A percentile compares a stretch with the other conserved stretches of the same genome.
phyloP scores from a whole-genome alignment of 2,329 filamentous ascomycete genomes.

The Penicillium sp. region DNA sequence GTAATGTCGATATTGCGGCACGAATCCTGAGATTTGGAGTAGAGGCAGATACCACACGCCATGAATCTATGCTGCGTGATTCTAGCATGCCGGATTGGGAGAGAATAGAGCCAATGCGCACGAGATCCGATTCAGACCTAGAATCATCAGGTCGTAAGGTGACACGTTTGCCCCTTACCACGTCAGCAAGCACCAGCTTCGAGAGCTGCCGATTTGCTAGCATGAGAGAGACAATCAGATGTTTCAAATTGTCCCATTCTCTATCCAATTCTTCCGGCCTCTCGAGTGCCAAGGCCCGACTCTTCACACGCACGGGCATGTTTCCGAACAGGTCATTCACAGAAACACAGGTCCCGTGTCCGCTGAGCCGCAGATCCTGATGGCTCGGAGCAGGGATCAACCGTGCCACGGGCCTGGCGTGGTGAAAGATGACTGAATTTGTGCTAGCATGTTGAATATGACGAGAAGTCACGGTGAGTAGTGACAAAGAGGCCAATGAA shows the following conservation, averaged over 20 bases:
- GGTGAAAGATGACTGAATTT: constrained; percentile 69
- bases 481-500: constrained; percentile 72
- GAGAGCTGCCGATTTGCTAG: constrained; percentile 66
- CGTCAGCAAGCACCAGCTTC: constrained; percentile 62
- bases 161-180: constrained; percentile 40
- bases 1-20: constrained; percentile 70
- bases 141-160: constrained; percentile 24
- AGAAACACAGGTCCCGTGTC: constrained; percentile 73
- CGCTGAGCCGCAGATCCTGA: constrained; percentile 56
- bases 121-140: constrained; percentile 25
- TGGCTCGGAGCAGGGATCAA: constrained; percentile 62
- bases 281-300: constrained; percentile 61
- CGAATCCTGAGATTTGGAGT: constrained; percentile 62
- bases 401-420: constrained; percentile 65
- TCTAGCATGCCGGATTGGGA: constrained; percentile 66
- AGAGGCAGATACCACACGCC: constrained; percentile 71
- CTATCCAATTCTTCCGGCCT: constrained; percentile 57
- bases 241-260: constrained; percentile 66
- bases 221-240: constrained; percentile 63
- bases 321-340: constrained; percentile 84
- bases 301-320: constrained; percentile 88
- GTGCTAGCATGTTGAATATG: constrained; percentile 53
- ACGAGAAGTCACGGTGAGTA: constrained; percentile 75
- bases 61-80: constrained; percentile 56
- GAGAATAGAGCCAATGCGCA: constrained; percentile 56